These are phyloP conservation scores for Aspergillus ellipticus DNA, from an alignment of 495 filamentous ascomycete species.

Conservation along the genomic window DNA sequence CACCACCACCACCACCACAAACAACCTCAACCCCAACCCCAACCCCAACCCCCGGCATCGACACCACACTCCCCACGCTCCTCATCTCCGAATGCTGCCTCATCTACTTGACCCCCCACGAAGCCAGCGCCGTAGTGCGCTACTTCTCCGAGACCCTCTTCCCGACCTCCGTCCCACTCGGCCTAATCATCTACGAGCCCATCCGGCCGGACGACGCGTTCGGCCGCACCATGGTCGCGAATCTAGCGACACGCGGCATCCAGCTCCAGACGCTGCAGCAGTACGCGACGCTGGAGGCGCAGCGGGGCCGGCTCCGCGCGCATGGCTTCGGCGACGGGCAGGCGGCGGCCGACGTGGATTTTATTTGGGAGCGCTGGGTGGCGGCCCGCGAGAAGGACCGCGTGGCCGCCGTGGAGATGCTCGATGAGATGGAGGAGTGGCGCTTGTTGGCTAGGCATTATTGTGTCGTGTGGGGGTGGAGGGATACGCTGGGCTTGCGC, in stretches of 20 bases:
- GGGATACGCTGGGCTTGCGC: conserved; percentile 31
- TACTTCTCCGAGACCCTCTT: conserved; percentile 57
- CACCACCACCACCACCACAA: not conserved
- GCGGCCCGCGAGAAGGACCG: conserved; percentile 69
- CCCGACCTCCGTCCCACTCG: conserved; percentile 34
- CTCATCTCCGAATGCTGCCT: conserved; percentile 93
- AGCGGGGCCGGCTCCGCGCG: conserved; percentile 58
- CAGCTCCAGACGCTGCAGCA: conserved; percentile 74
- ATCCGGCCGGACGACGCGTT: conserved; percentile 80
- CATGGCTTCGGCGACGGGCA: conserved; percentile 57
- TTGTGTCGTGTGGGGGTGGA: conserved; percentile 82
- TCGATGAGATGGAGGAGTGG: conserved; percentile 98
- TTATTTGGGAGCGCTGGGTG: conserved; percentile 76
- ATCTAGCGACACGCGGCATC: conserved; percentile 81
- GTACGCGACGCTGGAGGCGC: conserved; percentile 62
- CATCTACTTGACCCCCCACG: conserved; percentile 68
- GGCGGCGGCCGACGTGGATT: conserved; percentile 63
- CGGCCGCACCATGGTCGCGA: conserved; percentile 84
- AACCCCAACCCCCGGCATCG: conserved; percentile 20
- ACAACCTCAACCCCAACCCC: not conserved
- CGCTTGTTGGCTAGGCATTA: conserved; percentile 83
- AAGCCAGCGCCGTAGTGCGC: conserved; percentile 59
- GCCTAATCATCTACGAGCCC: conserved; percentile 83
- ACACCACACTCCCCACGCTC: conserved; percentile 66
- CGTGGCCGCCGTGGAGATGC: conserved; percentile 73